These are phyloP conservation scores for Fusarium longipes DNA, from an alignment of 2,329 filamentous ascomycete species.

Conservation along the genomic window DNA sequence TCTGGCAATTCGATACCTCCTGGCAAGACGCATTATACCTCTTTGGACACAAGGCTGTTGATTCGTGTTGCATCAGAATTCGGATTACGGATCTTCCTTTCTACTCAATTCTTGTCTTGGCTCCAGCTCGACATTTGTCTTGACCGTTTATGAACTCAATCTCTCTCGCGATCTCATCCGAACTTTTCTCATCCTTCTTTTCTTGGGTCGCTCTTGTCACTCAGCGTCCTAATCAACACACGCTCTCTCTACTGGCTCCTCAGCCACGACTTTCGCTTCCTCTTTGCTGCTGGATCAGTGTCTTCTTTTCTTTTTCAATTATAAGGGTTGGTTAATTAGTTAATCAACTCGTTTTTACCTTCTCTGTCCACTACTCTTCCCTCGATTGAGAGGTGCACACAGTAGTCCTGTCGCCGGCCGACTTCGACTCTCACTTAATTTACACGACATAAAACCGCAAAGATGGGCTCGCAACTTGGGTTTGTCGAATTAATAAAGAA, in stretches of 20 bases:
- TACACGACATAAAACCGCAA: constrained; percentile 34
- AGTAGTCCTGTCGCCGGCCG: constrained; percentile 39
- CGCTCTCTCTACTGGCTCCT: constrained; percentile 28
- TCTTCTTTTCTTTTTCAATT: constrained; percentile 48
- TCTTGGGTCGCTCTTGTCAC: constrained; percentile 39
- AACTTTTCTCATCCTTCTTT: constrained; percentile 33
- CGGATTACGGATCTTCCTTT: constrained; percentile 32
- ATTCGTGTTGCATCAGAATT: constrained; percentile 28
- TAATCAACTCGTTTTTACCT: constrained; percentile 10
- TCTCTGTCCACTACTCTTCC: neutral
- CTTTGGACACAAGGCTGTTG: constrained; percentile 19
- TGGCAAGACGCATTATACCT: constrained; percentile 17
- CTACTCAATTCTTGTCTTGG: constrained; percentile 13
- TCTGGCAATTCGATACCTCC: constrained; percentile 28
- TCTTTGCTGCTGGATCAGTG: constrained; percentile 70
- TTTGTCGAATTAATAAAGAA: constrained; percentile 63
- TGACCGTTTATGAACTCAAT: constrained; percentile 40
- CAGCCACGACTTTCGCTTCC: constrained; percentile 43
- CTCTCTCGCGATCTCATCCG: constrained; percentile 19
- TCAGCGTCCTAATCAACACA: constrained; percentile 25
- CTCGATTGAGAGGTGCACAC: constrained; percentile 2
- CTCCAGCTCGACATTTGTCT: neutral
- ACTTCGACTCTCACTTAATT: constrained; percentile 25
- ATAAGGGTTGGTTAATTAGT: constrained; percentile 25
- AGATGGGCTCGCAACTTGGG: constrained; percentile 56